Evolutionary conservation across 768 basidiomycete species (phyloP).

Genomic region (Mycena olivaceomarginata): DNA sequence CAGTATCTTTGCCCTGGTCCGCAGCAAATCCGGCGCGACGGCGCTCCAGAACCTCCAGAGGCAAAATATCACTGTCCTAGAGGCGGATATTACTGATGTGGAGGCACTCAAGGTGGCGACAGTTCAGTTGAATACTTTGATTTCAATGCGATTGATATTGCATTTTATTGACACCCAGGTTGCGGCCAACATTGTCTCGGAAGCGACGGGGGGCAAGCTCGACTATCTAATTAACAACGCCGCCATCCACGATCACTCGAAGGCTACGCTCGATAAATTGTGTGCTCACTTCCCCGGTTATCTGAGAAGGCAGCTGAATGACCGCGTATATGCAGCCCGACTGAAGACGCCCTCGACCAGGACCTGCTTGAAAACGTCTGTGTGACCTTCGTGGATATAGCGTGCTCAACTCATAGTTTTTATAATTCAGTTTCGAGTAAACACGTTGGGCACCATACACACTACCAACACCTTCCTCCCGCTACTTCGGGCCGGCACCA

Average conservation of each 20-base stretch:
- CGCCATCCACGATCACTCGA: background rate
- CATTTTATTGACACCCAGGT: background rate
- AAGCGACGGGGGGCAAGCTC: slow-evolving; percentile 10
- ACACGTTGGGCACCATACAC: slow-evolving; percentile 16
- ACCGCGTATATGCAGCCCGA: background rate
- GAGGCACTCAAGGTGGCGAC: background rate
- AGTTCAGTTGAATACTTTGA: background rate
- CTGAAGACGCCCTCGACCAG: slow-evolving; percentile 2
- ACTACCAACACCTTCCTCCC: slow-evolving; percentile 35
- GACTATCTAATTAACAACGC: slow-evolving; percentile 37
- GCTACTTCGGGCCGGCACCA: slow-evolving; percentile 42
- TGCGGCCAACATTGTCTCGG: slow-evolving; percentile 14
- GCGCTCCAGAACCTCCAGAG: background rate
- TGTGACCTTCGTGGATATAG: background rate
- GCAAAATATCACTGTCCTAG: slow-evolving; percentile 12
- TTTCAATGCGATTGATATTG: no score
- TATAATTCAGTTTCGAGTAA: background rate
- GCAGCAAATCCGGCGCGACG: background rate
- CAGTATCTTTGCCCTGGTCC: slow-evolving; percentile 8
- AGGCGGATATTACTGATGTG: slow-evolving; percentile 26
- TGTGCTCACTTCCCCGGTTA: background rate
- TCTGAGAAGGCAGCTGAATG: background rate
- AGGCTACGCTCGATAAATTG: background rate
- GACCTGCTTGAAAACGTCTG: slow-evolving; percentile 22
- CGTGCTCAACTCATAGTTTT: background rate